phyloP scores from a whole-genome alignment of 2,329 filamentous ascomycete genomes.

The Aspergillus vadensis region DNA sequence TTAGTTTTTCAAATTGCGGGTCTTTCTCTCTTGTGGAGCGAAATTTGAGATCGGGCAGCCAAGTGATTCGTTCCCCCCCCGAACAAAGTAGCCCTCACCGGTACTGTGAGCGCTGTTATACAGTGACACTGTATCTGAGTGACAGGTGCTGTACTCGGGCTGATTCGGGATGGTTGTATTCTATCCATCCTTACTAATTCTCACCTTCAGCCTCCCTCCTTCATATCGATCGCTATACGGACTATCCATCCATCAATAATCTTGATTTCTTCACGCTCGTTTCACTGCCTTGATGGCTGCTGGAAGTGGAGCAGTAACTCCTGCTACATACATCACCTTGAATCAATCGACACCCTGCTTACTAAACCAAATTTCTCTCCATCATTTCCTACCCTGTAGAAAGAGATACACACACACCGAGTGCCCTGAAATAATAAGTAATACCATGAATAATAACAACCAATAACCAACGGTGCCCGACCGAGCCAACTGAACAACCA shows the following conservation, averaged over 20 bases:
- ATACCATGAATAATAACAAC: neutral
- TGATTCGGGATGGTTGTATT: neutral
- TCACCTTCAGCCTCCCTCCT: neutral
- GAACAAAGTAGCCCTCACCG: slow-evolving; percentile 10
- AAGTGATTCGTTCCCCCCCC: slow-evolving; percentile 10
- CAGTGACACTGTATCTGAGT: slow-evolving; percentile 14
- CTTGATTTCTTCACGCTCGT: neutral
- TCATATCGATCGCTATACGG: neutral
- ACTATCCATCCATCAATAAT: neutral
- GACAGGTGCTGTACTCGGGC: slow-evolving; percentile 22
- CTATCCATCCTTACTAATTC: neutral
- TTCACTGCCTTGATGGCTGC: neutral
- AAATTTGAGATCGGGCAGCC: slow-evolving; percentile 15
- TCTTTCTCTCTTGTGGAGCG: slow-evolving; percentile 3
- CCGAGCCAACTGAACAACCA: neutral
- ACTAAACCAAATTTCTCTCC: neutral
- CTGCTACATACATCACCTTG: neutral
- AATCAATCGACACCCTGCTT: neutral
- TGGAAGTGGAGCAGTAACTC: neutral
- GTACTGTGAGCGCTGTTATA: slow-evolving; percentile 13
- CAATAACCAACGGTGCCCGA: neutral
- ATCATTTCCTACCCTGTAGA: neutral
- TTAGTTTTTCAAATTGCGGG: neutral
- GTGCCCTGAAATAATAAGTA: neutral
- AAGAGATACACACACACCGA: neutral